These are phyloP conservation scores for Malassezia slooffiae DNA, from an alignment of 1,284 basidiomycete species.

Conservation along the genomic window DNA sequence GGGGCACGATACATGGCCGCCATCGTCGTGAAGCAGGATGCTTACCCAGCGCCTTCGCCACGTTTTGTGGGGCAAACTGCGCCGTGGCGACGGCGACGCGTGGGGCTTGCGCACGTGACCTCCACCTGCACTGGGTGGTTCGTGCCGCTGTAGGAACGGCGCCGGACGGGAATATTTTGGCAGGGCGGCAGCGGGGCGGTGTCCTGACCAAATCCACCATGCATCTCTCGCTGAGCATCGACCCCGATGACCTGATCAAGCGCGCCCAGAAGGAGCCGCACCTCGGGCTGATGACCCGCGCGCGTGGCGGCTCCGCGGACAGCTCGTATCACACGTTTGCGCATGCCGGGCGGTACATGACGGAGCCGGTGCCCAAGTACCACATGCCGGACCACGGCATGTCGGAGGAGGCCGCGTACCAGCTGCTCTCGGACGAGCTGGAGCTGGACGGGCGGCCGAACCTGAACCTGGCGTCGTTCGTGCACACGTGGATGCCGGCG, in stretches of 20 bases:
- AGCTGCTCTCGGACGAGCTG: conserved; percentile 60
- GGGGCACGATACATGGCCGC: too few species aligned
- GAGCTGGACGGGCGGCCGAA: conserved; percentile 63
- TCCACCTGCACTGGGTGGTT: too few species aligned
- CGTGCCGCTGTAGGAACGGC: too few species aligned
- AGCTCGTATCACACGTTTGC: conserved; percentile 14
- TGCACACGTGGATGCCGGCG: conserved; percentile 55
- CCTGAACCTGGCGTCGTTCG: conserved; percentile 63
- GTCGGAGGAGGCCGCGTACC: conserved; percentile 47
- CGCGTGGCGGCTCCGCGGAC: conserved; percentile 4
- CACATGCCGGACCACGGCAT: conserved; percentile 48
- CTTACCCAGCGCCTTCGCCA: too few species aligned
- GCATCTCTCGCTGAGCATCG: conserved; percentile 38
- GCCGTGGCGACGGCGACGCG: too few species aligned
- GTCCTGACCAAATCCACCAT: too few species aligned
- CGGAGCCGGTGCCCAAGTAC: conserved; percentile 47
- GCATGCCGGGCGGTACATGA: conserved; percentile 36
- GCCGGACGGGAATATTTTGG: too few species aligned
- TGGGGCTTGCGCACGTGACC: too few species aligned
- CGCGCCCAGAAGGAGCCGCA: conserved; percentile 31
- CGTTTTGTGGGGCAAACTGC: too few species aligned
- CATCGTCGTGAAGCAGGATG: too few species aligned
- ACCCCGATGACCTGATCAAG: conserved; percentile 33
- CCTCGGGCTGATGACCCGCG: conserved; percentile 18
- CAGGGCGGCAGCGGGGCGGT: too few species aligned